A percentile compares a stretch with the other conserved stretches of the same genome.
Evolutionary conservation across 495 filamentous ascomycete genomes (phyloP).

Genomic region (Xylaria longipes): DNA sequence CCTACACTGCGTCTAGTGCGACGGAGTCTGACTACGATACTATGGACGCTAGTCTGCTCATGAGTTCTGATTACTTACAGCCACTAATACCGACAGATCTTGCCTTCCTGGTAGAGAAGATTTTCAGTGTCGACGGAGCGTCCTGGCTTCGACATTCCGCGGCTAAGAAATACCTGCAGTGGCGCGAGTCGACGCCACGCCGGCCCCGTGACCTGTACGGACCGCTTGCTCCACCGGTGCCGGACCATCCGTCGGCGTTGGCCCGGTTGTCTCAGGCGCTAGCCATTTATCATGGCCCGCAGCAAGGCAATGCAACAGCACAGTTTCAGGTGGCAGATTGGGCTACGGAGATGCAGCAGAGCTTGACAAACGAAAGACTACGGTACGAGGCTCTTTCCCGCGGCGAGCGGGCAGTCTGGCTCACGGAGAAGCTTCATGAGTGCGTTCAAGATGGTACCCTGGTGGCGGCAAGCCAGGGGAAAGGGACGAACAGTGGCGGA

Average conservation of each 20-base stretch:
- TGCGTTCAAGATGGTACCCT: constrained; percentile 75
- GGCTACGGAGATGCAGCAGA: constrained; percentile 87
- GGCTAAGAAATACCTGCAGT: constrained; percentile 84
- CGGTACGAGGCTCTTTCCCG: constrained; percentile 73
- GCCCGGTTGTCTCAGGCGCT: constrained; percentile 65
- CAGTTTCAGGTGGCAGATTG: constrained; percentile 85
- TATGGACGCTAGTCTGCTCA: constrained; percentile 95
- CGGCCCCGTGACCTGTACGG: constrained; percentile 39
- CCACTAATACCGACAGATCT: constrained; percentile 85
- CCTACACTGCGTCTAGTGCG: constrained; percentile 84
- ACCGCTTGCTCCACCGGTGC: constrained; percentile 29
- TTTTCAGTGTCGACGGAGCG: constrained; percentile 81
- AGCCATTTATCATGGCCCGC: constrained; percentile 72
- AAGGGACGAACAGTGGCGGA: constrained; percentile 8
- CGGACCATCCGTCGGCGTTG: constrained; percentile 16
- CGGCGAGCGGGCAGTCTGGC: constrained; percentile 79
- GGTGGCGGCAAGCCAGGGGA: constrained; percentile 46
- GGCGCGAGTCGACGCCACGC: constrained; percentile 50
- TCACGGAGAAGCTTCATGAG: constrained; percentile 76
- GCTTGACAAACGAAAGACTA: constrained; percentile 79
- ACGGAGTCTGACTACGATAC: constrained; percentile 78
- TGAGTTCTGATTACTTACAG: constrained; percentile 91
- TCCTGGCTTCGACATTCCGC: constrained; percentile 88
- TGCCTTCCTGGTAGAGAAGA: constrained; percentile 65
- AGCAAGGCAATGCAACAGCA: constrained; percentile 78